phyloP scores from a whole-genome alignment of 345 rosid species.

The Camelina hispida region DNA sequence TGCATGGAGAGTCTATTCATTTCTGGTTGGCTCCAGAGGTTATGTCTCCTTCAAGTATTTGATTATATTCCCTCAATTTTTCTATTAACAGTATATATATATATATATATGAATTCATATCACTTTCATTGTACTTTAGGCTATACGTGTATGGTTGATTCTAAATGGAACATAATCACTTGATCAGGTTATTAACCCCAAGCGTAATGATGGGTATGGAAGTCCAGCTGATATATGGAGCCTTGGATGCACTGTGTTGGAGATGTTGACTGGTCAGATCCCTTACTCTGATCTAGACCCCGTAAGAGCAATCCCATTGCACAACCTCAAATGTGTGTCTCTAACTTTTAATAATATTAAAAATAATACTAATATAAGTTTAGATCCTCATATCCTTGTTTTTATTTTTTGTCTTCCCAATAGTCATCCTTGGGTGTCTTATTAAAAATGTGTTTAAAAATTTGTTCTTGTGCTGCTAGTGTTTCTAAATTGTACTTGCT shows the following conservation, averaged over 20 bases:
- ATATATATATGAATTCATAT: neutral
- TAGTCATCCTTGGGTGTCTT: too few relatives aligned
- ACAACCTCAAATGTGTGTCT: too few relatives aligned
- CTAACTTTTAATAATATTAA: too few relatives aligned
- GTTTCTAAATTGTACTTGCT: too few relatives aligned
- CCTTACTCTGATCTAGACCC: conserved; percentile 62
- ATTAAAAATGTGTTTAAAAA: too few relatives aligned
- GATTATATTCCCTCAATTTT: neutral
- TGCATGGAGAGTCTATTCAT: neutral
- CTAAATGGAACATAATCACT: conserved; percentile 18
- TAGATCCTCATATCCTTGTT: too few relatives aligned
- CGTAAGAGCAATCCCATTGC: too few relatives aligned
- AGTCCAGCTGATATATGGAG: conserved; percentile 24
- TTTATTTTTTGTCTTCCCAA: too few relatives aligned
- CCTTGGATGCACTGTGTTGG: conserved; percentile 85
- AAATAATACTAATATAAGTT: too few relatives aligned
- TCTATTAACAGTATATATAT: neutral
- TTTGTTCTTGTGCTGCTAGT: too few relatives aligned
- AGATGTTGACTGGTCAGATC: conserved; percentile 67
- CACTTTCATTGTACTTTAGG: neutral
- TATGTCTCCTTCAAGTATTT: neutral
- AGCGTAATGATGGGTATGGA: conserved; percentile 64
- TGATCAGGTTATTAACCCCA: conserved; percentile 63
- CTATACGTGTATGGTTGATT: neutral
- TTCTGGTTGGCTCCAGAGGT: neutral